phyloP scores from a whole-genome alignment of 1,284 basidiomycete species.

The Ganoderma lucidum region DNA sequence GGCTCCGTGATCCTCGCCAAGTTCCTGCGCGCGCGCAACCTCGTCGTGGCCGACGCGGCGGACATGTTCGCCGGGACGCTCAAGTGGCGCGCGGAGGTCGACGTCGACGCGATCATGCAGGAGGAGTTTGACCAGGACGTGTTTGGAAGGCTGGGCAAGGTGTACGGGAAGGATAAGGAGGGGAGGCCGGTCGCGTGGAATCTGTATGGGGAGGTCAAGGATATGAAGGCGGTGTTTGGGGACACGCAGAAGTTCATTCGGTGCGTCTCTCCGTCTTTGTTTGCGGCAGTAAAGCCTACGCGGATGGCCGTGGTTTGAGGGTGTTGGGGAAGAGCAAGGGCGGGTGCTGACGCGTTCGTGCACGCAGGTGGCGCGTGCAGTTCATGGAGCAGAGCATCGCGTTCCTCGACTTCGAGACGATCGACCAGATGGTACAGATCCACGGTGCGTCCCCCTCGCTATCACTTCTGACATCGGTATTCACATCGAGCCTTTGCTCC shows the following conservation, averaged over 20 bases:
- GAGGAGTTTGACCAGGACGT: constrained; percentile 72
- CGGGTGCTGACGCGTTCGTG: not conserved
- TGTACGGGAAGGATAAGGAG: constrained; percentile 72
- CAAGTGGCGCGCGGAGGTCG: constrained; percentile 76
- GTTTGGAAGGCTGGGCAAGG: constrained; percentile 70
- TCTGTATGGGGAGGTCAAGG: constrained; percentile 72
- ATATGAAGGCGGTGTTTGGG: constrained; percentile 71
- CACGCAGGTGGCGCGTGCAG: constrained; percentile 73
- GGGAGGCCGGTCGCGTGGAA: constrained; percentile 76
- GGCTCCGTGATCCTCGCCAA: constrained; percentile 80
- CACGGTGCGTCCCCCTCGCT: constrained; percentile 58
- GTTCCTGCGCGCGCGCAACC: constrained; percentile 69
- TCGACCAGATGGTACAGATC: constrained; percentile 80
- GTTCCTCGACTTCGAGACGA: constrained; percentile 72
- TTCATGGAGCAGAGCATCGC: constrained; percentile 75
- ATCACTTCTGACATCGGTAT: not conserved
- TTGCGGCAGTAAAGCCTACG: not conserved
- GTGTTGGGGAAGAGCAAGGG: not conserved
- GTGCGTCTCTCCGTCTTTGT: constrained; percentile 43
- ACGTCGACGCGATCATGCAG: constrained; percentile 63
- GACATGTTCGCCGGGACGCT: constrained; percentile 75
- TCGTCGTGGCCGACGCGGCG: constrained; percentile 60
- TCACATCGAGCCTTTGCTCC: not conserved
- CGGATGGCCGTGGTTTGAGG: not conserved
- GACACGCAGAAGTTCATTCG: constrained; percentile 78